phyloP scores from a whole-genome alignment of 2,329 filamentous ascomycete genomes.

The Stagonosporopsis cucurbitacearum region DNA sequence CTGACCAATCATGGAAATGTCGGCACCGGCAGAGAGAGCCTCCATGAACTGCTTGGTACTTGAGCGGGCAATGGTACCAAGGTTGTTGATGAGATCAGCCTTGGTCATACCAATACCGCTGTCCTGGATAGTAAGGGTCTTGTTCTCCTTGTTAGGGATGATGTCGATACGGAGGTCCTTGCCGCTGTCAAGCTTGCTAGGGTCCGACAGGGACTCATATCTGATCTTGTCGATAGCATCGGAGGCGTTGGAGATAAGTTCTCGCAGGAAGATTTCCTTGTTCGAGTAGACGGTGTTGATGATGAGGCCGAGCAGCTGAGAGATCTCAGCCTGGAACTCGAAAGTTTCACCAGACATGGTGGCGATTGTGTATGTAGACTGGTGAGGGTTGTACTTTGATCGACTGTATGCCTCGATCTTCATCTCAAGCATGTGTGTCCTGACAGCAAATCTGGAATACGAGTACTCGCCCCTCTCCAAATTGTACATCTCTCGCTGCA shows the following conservation, averaged over 20 bases:
- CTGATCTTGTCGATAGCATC: conserved; percentile 99
- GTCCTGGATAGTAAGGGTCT: conserved; percentile 97
- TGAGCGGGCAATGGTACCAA: conserved; percentile 98
- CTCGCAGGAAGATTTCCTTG: conserved; percentile 99
- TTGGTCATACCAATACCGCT: conserved; percentile 99
- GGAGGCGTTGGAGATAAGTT: conserved; percentile 97
- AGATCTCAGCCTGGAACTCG: conserved; percentile 99
- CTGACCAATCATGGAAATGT: conserved; percentile 99
- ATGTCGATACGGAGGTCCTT: conserved; percentile 99
- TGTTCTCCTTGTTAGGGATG: conserved; percentile 95
- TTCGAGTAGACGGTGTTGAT: conserved; percentile 99
- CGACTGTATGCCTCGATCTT: too few species aligned
- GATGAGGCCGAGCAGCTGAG: conserved; percentile 98
- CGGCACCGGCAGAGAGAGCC: conserved; percentile 95
- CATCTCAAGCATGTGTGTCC: too few species aligned
- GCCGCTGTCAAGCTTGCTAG: conserved; percentile 93
- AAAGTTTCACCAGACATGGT: conserved; percentile 92
- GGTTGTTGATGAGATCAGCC: conserved; percentile 99
- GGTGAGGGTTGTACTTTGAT: too few species aligned
- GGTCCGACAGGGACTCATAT: conserved; percentile 97
- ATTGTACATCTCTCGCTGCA: too few species aligned
- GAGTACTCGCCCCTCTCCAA: too few species aligned
- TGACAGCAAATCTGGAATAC: too few species aligned
- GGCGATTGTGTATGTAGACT: conserved; percentile 32
- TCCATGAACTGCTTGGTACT: conserved; percentile 99